Evolutionary conservation across 768 basidiomycete species (phyloP).

Genomic region (Piloderma croceum): DNA sequence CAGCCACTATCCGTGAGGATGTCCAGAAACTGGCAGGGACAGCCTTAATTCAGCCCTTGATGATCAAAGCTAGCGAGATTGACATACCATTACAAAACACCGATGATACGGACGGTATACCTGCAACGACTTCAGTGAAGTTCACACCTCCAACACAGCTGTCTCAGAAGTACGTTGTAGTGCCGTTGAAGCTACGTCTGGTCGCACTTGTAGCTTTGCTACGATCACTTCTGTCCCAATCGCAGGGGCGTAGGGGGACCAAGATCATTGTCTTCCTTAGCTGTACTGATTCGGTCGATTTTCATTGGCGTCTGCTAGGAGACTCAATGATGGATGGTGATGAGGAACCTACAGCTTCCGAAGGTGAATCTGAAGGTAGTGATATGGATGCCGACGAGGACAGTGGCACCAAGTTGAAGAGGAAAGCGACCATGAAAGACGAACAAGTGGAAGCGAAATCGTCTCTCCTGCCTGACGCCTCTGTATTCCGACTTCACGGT

Average conservation of each 20-base stretch:
- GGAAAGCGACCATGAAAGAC: constrained; percentile 24
- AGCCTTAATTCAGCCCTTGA: constrained; percentile 69
- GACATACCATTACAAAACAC: constrained; percentile 29
- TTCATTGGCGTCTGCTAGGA: constrained; percentile 84
- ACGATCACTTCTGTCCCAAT: constrained; percentile 68
- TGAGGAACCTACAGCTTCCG: constrained; percentile 21
- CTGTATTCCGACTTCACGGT: constrained; percentile 88
- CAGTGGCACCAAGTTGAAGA: constrained; percentile 11
- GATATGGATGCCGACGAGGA: constrained; percentile 21
- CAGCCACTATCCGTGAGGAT: constrained; percentile 92
- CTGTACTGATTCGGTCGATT: constrained; percentile 97
- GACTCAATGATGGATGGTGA: constrained; percentile 58
- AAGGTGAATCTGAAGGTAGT: constrained; percentile 18
- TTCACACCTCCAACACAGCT: constrained; percentile 95
- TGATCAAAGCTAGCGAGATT: constrained; percentile 70
- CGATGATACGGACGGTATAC: constrained; percentile 11
- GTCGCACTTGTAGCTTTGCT: constrained; percentile 86
- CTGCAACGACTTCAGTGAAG: constrained; percentile 37
- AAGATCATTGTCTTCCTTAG: constrained; percentile 95
- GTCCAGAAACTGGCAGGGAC: constrained; percentile 90
- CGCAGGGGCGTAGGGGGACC: constrained; percentile 43
- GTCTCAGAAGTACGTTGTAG: constrained; percentile 82
- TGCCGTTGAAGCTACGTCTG: constrained; percentile 90
- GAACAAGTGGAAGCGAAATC: constrained; percentile 56
- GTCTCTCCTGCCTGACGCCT: constrained; percentile 72